Base-by-base conservation (phyloP, 169 alveolate species). In the Amoebophrya sp. region DNA sequence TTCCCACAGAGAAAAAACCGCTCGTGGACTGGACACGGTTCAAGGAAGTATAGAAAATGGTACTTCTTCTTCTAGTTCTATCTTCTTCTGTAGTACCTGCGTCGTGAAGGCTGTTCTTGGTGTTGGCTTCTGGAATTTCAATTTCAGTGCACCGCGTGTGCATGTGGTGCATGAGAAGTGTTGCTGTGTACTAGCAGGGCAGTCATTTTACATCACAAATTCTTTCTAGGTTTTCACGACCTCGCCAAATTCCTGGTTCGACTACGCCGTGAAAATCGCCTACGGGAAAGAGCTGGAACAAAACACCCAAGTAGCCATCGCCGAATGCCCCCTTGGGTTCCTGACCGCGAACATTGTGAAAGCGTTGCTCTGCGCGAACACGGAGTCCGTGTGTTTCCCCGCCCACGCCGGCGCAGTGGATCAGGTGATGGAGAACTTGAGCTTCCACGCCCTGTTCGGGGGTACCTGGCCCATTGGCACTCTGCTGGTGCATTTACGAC, bases 291-390 rank as follows among this genome's bases (percentile, higher is more conserved):
- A 89, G 91, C 1, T 89, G 77, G 91, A 89, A 32, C 12, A 66
- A 12, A 66, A 66, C 83, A 18, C 29, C 29, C 66, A 29, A 53
- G n/a, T 32, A 33, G 23, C 77, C 66, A 40, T 55, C 29, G 40
- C 0, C 23, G 91, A 89, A 89, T 89, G 91, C 91, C 91, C 91
- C 2, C 91, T 89, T 29, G 91, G 91, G 0, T 89, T 89, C 66
- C 66, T 89, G 29, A 32, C 39, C 66, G 91, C 91, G 23, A 89
- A 89, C 66, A 40, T 89, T 14, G 91, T 89, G 39, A 89, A 89
- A 40, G 91, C 38, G 0, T 14, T 89, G 54, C 18, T 89, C 2
- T 89, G 91, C 53, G 91, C 66, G 10, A 23, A 18, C 33, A 89
- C 91, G 14, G 91, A 89, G 91, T 25, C 39, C 83, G 35, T 66